Conservation (phyloP, 2,329 filamentous ascomycete species). For the Ceratocystis lukuohia region DNA sequence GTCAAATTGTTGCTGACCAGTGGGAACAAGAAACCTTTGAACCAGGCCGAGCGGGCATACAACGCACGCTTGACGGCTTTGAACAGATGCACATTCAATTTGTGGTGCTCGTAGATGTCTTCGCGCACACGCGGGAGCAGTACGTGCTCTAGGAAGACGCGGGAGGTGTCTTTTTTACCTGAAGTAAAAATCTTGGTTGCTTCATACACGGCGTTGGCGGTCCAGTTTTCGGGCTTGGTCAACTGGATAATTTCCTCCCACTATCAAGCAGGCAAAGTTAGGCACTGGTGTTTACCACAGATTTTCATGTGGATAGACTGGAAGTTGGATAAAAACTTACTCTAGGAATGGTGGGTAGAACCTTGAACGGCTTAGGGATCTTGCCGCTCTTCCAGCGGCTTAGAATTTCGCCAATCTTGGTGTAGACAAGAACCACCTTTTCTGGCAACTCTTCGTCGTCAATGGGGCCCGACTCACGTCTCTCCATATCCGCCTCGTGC, state of each 20-base stretch:
- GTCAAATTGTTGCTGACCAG: constrained; percentile 78
- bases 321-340: constrained; percentile 9
- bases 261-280: constrained; percentile 26
- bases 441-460: constrained; percentile 77
- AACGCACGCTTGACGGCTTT: constrained; percentile 82
- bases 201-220: constrained; percentile 68
- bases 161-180: constrained; percentile 62
- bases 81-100: constrained; percentile 91
- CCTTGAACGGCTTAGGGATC: constrained; percentile 94
- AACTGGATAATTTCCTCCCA: constrained; percentile 82
- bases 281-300: background rate
- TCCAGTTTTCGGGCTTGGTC: constrained; percentile 63
- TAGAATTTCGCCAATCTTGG: constrained; percentile 39
- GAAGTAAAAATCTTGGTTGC: constrained; percentile 89
- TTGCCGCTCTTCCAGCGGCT: constrained; percentile 27
- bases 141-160: constrained; percentile 75
- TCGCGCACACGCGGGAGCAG: constrained; percentile 83
- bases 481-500: constrained; percentile 58
- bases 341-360: constrained; percentile 70
- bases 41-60: constrained; percentile 91
- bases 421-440: constrained; percentile 89
- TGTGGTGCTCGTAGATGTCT: constrained; percentile 86
- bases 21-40: constrained; percentile 91
- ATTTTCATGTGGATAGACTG: too few species aligned
- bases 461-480: constrained; percentile 35